Base-by-base conservation (phyloP, 257 asterid species). In the Rauvolfia tetraphylla region DNA sequence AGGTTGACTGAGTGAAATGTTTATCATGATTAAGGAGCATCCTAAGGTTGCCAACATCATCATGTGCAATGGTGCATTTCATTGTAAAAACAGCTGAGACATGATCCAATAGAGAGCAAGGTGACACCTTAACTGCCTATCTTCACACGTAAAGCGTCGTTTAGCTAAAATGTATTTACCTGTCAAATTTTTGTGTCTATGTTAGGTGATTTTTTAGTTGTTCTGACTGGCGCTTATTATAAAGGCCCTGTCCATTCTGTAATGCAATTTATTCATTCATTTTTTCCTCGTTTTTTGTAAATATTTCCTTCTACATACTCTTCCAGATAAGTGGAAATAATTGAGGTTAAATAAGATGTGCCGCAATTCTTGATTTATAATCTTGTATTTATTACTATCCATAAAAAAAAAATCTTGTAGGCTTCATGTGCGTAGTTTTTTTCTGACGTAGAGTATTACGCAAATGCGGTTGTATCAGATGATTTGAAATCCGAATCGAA, bases 1-100 rank as follows among this genome's bases (percentile, higher is more conserved):
- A 81, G 82, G 90, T 88, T 46, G 91, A 87, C 77, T 87, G 75
- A 79, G 77, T 74, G 11, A 68, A 63, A 41, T 9, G 72, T 74
- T 27, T 49, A 57, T 71, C 71, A 39, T 73, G 78, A 33, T 73
- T 44, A 72, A 48, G 67, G 68, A 31, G 56, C 29, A 27, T 73
- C 29, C 7, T 25, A 7, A 39, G 39, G 25, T 74, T 58, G 17
- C n/a, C 68, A 36, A 27, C 34, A 7, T 13, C 29, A 57, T n/a
- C 46, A 44, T 20, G 11, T 27, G 42, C 48, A 53, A 41, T 38
- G 80, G 44, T 54, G 75, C 9, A 67, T 42, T 34, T 25, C 74
- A n/a, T 53, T 25, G 58, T 51, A 25, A 67, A 49, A 57, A 66
- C 6, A 17, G 39, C 44, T 41, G 68, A 56, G 39, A 46, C 14